Conservation (phyloP, 345 rosid species). For the Salix suchowensis region DNA sequence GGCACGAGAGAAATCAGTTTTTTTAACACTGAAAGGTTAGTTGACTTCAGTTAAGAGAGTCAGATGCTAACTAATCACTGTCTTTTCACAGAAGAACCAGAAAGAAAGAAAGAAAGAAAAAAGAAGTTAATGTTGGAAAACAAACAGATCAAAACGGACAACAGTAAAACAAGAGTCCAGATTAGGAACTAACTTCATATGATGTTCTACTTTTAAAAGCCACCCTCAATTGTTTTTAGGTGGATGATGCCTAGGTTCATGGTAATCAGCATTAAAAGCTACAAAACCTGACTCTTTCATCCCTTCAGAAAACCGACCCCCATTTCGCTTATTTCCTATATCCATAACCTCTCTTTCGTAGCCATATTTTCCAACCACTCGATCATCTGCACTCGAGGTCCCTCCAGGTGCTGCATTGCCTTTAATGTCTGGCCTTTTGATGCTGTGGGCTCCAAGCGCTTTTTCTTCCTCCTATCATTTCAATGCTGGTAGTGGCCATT, state of each 20-base stretch:
- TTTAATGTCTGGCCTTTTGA: constrained; percentile 4
- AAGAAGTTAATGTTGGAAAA: not conserved
- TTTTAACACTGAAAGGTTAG: too few relatives aligned
- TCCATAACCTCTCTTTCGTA: not conserved
- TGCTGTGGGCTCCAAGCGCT: not conserved
- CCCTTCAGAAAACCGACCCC: constrained; percentile 9
- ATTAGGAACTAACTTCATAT: not conserved
- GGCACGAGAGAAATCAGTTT: too few relatives aligned
- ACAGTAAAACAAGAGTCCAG: not conserved
- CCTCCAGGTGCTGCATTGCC: constrained; percentile 8
- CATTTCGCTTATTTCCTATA: constrained; percentile 1
- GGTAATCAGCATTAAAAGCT: constrained; percentile 70
- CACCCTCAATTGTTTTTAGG: constrained; percentile 56
- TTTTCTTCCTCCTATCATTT: constrained; percentile 12
- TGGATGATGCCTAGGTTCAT: constrained; percentile 69
- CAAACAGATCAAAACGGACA: not conserved
- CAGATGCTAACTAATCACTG: too few relatives aligned
- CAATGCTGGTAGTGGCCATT: not conserved
- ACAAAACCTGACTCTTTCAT: constrained; percentile 44
- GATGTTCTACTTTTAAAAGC: not conserved
- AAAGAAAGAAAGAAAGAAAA: too few relatives aligned
- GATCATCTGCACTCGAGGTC: not conserved
- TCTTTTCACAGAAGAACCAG: too few relatives aligned
- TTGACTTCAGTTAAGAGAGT: too few relatives aligned
- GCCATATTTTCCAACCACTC: not conserved